Conservation (phyloP, 306 rosid species). For the Medicago ruthenica region DNA sequence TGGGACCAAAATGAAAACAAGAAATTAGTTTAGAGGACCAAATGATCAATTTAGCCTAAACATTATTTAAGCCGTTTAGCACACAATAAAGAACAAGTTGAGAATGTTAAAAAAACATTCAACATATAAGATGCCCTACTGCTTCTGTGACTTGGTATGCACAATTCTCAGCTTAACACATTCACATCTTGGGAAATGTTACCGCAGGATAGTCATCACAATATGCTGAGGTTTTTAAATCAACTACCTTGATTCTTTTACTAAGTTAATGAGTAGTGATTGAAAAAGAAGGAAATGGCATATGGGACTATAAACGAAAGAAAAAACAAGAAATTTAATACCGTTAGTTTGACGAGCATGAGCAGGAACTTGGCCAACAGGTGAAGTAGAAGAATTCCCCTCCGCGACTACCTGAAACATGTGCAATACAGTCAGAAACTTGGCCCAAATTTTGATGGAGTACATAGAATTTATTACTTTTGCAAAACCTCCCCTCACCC, state of each 20-base stretch:
- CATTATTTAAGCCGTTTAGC: neutral
- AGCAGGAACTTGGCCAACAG: constrained; percentile 47
- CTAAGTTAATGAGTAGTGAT: constrained; percentile 16
- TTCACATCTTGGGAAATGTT: constrained; percentile 11
- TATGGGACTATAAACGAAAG: neutral
- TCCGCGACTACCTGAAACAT: constrained; percentile 68
- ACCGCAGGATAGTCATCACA: neutral
- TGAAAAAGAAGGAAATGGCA: constrained; percentile 27
- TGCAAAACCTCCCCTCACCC: neutral
- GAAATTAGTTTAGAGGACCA: too few relatives aligned
- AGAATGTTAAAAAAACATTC: constrained; percentile 18
- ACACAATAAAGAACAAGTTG: constrained; percentile 34
- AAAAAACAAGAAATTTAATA: constrained; percentile 35
- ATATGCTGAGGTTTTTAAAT: neutral
- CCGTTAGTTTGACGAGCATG: constrained; percentile 47
- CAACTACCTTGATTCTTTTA: neutral
- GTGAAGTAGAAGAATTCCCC: constrained; percentile 54
- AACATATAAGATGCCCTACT: neutral
- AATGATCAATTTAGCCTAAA: too few relatives aligned
- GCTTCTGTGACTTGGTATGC: constrained; percentile 24
- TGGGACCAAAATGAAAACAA: too few relatives aligned
- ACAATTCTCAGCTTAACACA: neutral
- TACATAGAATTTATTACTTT: neutral
- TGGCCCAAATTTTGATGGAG: constrained; percentile 1
- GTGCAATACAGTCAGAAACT: constrained; percentile 32